Conservation (phyloP, 306 rosid genomes). For the Ziziphus jujuba region DNA sequence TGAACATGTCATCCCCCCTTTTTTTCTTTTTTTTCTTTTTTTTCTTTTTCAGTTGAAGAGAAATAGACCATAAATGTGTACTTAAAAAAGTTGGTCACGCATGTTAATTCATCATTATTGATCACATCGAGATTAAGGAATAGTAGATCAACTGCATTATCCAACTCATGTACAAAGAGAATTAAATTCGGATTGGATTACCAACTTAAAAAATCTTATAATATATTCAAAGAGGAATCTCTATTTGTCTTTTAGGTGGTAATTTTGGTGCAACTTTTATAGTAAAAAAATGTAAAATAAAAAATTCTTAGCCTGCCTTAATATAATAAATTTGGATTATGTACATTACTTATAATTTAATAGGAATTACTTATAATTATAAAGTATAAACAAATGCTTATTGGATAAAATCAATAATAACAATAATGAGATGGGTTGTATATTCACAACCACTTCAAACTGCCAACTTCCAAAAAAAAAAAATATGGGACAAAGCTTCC, state of each 20-base stretch:
- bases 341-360: not conserved
- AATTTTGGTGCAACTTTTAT: no score
- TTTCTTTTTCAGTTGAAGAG: no score
- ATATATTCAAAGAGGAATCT: no score
- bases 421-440: not conserved
- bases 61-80: not conserved
- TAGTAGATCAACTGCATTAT: not conserved
- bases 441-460: conserved; percentile 10
- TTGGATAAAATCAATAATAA: not conserved
- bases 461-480: not conserved
- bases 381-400: not conserved
- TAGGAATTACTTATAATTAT: not conserved
- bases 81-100: not conserved
- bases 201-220: no score
- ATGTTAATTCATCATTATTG: conserved; percentile 10
- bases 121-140: not conserved
- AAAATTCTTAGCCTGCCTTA: no score
- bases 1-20: no score
- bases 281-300: no score
- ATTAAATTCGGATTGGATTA: no score
- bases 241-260: no score
- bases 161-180: not conserved
- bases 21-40: no score
- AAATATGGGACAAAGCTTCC: no score
- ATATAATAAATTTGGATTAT: not conserved